A percentile compares a stretch with the other conserved stretches of the same genome.
These are phyloP conservation scores for Coniochaeta sp. DNA, from an alignment of 2,329 filamentous ascomycete species.

Conservation along the genomic window DNA sequence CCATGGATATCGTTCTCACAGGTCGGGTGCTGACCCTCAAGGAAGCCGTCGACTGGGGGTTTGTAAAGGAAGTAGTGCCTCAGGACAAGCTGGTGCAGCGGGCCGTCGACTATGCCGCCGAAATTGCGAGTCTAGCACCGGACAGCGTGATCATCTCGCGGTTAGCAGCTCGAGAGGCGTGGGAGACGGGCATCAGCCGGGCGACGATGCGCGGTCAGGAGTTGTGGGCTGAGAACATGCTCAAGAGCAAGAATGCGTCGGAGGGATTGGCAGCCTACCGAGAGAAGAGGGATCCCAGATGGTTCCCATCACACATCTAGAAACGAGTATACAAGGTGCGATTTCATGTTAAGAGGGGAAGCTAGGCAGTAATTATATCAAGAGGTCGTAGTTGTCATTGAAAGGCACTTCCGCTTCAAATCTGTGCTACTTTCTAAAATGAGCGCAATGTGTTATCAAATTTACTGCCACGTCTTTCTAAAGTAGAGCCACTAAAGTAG, in stretches of 20 bases:
- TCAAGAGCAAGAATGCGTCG: slow-evolving; percentile 19
- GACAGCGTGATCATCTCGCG: slow-evolving; percentile 26
- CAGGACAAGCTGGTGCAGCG: slow-evolving; percentile 20
- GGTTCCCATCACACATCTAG: slow-evolving; percentile 13
- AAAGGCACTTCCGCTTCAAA: too few species aligned
- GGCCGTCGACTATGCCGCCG: slow-evolving; percentile 19
- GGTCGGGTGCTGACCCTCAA: slow-evolving; percentile 16
- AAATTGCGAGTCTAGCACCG: slow-evolving; percentile 22
- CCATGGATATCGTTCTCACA: slow-evolving; percentile 24
- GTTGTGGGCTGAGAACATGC: slow-evolving; percentile 21
- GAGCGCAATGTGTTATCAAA: too few species aligned
- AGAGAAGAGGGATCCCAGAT: slow-evolving; percentile 14
- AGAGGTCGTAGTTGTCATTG: neutral
- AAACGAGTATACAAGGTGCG: neutral
- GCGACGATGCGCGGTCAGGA: slow-evolving; percentile 25
- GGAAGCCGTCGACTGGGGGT: slow-evolving; percentile 23
- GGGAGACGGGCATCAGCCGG: slow-evolving; percentile 25
- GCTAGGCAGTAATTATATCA: neutral
- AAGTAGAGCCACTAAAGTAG: too few species aligned
- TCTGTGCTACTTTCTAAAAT: neutral
- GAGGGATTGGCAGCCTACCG: slow-evolving; percentile 21
- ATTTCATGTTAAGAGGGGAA: neutral
- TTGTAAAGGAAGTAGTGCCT: slow-evolving; percentile 21
- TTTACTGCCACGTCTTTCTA: too few species aligned
- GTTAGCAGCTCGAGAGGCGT: slow-evolving; percentile 22